Evolutionary conservation across 1,139 yeast genomes (phyloP), one percentile per base, ranked within the genome.

Genomic region (Hyphopichia buzzinii): DNA sequence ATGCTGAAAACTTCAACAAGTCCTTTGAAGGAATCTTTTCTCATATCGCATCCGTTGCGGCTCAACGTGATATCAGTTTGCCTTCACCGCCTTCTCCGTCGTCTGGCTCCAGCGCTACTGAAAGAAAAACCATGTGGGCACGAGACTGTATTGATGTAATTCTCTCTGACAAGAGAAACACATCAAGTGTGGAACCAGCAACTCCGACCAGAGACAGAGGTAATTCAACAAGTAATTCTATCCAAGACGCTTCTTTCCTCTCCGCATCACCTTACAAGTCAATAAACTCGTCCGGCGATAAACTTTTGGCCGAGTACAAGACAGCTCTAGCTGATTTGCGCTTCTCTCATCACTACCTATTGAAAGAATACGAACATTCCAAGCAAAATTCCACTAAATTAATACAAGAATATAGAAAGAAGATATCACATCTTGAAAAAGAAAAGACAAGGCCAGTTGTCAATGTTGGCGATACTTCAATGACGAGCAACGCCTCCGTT

Each of bases 311-410:
- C 21, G 79, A 71, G 34, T 66, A 77, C 49, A 73, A 67, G 44
- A 76, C 83, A 0, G 84, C 84, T 1, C 58, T 81, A 34, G 71
- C 67, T 39, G 87, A 81, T 49, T 63, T 81, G 39, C 75, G 80
- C 40, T 80, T 80, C 53, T 78, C 84, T 3, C 84, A 80, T 52
- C 77, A 74, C 43, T 81, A 79, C 50, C 62, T 81, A 35, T 64
- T 79, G 4, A 76, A 77, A 52, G 84, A 79, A 48, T 80, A 71
- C 44, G 82, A 78, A 46, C 72, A 77, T 40, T 79, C 81, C 26
- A 63, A 79, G 40, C 73, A 71, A 29, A 67, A 68, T 39, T 74
- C 77, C 28, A 56, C 65, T 35, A 72, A 69, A 42, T 55, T 71
- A 1, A 64, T 78, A 35, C 76, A 69, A 44, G 74, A 74, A 27